phyloP scores from a whole-genome alignment of 2,329 filamentous ascomycete genomes.

The Pseudocercospora pini-densiflorae region DNA sequence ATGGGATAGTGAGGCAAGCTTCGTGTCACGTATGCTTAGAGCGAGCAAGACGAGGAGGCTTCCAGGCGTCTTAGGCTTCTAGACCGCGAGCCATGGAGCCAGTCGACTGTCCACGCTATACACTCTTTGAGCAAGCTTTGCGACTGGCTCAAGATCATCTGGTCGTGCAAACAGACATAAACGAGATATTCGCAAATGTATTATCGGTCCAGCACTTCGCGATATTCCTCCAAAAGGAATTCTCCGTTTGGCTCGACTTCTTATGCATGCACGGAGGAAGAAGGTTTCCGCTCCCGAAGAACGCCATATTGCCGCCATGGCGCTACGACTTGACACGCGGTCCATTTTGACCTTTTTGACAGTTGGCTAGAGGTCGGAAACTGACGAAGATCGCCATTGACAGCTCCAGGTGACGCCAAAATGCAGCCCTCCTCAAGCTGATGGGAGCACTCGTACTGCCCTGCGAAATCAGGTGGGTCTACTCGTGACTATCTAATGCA shows the following conservation, averaged over 20 bases:
- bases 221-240: neutral
- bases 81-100: neutral
- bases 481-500: conserved; percentile 2
- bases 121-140: neutral
- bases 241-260: neutral
- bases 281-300: neutral
- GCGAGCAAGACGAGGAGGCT: neutral
- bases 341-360: neutral
- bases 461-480: neutral
- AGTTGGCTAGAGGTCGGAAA: neutral
- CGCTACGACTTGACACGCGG: neutral
- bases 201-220: neutral
- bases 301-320: neutral
- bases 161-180: neutral
- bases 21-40: neutral
- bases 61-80: neutral
- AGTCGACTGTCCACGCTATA: neutral
- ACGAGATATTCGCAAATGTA: neutral
- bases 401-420: neutral
- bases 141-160: neutral
- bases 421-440: neutral
- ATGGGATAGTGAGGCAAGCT: neutral
- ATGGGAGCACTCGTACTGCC: neutral
- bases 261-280: neutral
- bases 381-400: neutral